Percentiles rank a stretch among this genome's conserved stretches.
phyloP scores from a whole-genome alignment of 352 stramenopile genomes.

The Pythium rhizo-oryzae region DNA sequence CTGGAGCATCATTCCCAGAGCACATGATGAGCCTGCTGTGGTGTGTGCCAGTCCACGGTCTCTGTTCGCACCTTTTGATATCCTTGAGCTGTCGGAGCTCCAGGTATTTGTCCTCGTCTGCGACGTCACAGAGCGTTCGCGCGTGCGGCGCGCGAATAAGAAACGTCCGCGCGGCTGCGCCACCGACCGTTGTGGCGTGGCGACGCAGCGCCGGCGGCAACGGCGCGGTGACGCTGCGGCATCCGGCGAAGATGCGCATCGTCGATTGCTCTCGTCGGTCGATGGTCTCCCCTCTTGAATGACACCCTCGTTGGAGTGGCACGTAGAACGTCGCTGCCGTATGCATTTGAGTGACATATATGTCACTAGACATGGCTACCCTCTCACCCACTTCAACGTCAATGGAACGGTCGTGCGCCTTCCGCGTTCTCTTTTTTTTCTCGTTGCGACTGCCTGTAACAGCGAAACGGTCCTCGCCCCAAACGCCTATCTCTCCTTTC shows the following conservation, averaged over 20 bases:
- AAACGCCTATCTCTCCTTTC: too few relatives aligned
- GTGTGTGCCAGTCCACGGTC: neutral
- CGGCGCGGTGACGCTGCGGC: neutral
- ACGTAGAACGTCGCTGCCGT: neutral
- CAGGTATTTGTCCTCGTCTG: slow-evolving; percentile 69
- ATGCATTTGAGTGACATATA: neutral
- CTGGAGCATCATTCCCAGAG: slow-evolving; percentile 23
- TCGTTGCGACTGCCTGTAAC: too few relatives aligned
- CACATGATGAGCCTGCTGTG: neutral
- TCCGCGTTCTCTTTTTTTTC: neutral
- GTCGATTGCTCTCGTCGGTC: neutral
- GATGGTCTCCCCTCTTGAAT: too few relatives aligned
- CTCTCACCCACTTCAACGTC: neutral
- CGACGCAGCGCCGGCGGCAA: neutral
- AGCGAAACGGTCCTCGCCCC: too few relatives aligned
- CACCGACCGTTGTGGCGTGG: too few relatives aligned
- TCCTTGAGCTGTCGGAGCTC: slow-evolving; percentile 78
- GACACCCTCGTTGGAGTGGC: neutral
- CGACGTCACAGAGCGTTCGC: slow-evolving; percentile 7
- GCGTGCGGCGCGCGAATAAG: neutral
- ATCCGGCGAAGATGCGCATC: neutral
- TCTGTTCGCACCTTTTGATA: slow-evolving; percentile 67
- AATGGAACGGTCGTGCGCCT: too few relatives aligned
- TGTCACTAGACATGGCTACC: slow-evolving; percentile 1
- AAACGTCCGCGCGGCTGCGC: neutral